Percentiles rank a stretch among this genome's conserved stretches.
Conservation (phyloP, 2,329 filamentous ascomycete genomes). For the Aspergillus brasiliensis region DNA sequence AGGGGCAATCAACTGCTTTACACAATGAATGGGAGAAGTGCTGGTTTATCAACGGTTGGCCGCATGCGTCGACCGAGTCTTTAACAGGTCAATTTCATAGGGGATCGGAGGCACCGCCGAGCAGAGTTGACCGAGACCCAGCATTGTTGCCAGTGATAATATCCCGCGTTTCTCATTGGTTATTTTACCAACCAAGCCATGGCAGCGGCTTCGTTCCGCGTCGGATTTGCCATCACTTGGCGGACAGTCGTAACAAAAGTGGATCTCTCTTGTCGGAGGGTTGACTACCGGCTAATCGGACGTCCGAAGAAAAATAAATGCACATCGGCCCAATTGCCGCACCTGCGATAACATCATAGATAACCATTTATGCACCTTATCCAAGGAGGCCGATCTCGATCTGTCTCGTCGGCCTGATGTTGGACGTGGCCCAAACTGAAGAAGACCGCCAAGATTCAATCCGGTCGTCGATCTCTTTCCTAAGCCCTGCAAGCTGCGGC, state of each 20-base stretch:
- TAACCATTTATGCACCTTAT: neutral
- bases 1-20: neutral
- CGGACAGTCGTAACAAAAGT: neutral
- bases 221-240: neutral
- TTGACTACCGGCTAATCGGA: conserved; percentile 2
- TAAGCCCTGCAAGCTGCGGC: neutral
- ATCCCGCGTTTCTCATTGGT: neutral
- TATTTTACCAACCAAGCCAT: neutral
- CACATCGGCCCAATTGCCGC: neutral
- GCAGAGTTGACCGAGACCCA: neutral
- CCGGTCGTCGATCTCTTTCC: neutral
- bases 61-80: conserved; percentile 2
- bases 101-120: conserved; percentile 17
- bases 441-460: neutral
- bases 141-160: neutral
- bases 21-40: neutral
- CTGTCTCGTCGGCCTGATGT: neutral
- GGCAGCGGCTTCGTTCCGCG: conserved; percentile 2
- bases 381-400: neutral
- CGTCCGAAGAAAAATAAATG: conserved; percentile 1
- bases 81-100: neutral
- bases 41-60: neutral
- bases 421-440: neutral
- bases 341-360: neutral
- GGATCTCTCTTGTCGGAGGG: conserved; percentile 7